Conservation (phyloP, 164 flowering plant species). For the Nymphaea thermarum region DNA sequence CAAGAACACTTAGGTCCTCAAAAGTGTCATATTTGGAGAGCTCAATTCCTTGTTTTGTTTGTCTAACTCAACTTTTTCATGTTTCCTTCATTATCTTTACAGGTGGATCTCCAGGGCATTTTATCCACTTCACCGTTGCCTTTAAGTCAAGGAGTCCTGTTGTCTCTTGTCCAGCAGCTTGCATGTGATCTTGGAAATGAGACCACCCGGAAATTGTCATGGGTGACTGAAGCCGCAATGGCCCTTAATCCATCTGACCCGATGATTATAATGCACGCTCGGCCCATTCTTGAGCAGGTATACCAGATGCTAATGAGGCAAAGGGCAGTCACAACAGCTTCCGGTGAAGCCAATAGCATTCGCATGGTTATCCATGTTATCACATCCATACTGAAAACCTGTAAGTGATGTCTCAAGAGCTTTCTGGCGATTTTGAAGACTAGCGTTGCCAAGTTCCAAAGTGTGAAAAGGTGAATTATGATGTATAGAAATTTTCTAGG, state of each 20-base stretch:
- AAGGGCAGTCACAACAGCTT: constrained; percentile 30
- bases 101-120: constrained; percentile 71
- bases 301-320: constrained; percentile 61
- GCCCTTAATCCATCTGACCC: constrained; percentile 68
- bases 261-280: constrained; percentile 57
- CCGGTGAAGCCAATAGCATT: constrained; percentile 35
- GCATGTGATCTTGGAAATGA: constrained; percentile 75
- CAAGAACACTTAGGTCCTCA: no score
- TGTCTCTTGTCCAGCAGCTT: constrained; percentile 86
- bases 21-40: no score
- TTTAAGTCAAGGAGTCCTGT: constrained; percentile 86
- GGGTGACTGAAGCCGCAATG: constrained; percentile 74
- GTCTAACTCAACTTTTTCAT: no score
- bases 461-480: not conserved
- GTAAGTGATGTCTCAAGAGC: constrained; percentile 39
- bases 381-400: constrained; percentile 58
- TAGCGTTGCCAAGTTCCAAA: not conserved
- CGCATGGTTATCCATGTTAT: constrained; percentile 77
- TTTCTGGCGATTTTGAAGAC: constrained; percentile 1
- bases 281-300: constrained; percentile 91
- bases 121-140: constrained; percentile 50
- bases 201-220: constrained; percentile 44
- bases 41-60: no score
- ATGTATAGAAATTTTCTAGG: not conserved
- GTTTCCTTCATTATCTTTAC: constrained; percentile 2